Evolutionary conservation across 257 asterid genomes (phyloP).

Genomic region (Coffea eugenioides): DNA sequence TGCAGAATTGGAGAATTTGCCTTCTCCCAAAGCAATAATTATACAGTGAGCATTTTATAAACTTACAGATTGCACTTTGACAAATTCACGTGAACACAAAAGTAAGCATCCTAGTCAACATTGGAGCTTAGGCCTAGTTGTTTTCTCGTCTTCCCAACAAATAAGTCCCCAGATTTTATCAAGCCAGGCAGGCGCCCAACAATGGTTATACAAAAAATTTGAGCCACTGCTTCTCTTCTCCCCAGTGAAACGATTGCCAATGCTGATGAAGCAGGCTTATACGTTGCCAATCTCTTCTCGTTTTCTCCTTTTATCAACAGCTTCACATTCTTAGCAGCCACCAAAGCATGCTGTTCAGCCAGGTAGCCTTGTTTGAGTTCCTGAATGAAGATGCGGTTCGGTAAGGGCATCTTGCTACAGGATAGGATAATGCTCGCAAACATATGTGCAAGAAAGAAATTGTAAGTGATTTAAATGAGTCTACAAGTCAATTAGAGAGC

Average conservation of each 20-base stretch:
- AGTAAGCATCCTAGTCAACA: background rate
- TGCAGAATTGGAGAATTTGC: background rate
- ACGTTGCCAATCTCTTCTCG: conserved; percentile 39
- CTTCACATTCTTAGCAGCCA: conserved; percentile 72
- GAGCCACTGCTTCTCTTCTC: conserved; percentile 59
- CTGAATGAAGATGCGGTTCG: conserved; percentile 26
- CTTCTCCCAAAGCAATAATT: background rate
- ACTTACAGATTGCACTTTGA: background rate
- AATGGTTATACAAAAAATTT: conserved; percentile 45
- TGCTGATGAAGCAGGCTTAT: conserved; percentile 56
- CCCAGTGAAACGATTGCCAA: conserved; percentile 72
- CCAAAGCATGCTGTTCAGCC: conserved; percentile 56
- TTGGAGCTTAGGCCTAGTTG: conserved; percentile 53
- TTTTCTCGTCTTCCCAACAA: conserved; percentile 56
- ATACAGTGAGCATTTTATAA: background rate
- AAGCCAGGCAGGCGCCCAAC: conserved; percentile 74
- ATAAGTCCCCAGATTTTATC: conserved; percentile 79
- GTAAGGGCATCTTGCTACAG: background rate
- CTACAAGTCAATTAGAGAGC: background rate
- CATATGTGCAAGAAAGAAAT: background rate
- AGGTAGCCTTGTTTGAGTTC: conserved; percentile 84
- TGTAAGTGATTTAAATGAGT: background rate
- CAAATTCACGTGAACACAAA: background rate
- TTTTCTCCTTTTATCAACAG: conserved; percentile 38
- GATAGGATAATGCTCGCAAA: background rate